Evolutionary conservation across 257 asterid genomes (phyloP), one percentile per base, ranked within the genome.

Genomic region (Solanum gracilifrons): DNA sequence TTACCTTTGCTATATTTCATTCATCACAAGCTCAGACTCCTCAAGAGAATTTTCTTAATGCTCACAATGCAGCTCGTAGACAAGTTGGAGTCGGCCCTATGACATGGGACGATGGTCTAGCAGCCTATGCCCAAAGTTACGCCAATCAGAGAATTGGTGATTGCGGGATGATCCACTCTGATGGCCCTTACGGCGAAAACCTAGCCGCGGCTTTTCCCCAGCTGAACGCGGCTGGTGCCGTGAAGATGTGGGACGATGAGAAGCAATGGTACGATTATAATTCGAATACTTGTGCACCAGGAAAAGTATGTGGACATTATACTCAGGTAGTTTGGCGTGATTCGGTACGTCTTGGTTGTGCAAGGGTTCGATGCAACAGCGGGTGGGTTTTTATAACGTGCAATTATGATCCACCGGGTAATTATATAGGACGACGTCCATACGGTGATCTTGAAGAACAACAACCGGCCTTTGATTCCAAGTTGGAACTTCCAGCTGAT

Each of bases 111-210:
- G 7, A 41, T 4, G 89, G 58, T 4, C 39, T 95, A 3, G 94
- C 91, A 0, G 82, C 80, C 25, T 95, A 90, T 33, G 96, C 96
- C 1, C 89, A 89, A 3, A 39, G 46, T 0, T 92, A 93, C 10
- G 94, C 92, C 11, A 48, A 87, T 18, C 6, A 46, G 2, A 89
- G 93, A 15, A 39, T 89, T 0, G n/a, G 36, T 2, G 94, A 93
- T 73, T 92, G 96, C 16, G 82, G 20, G 2, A 73, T 91, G 89
- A 15, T 41, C 55, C 94, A 93, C 39, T 95, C 96, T 0, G 0
- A 0, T 0, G 92, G 95, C 0, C 86, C 88, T 3, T 93, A 93
- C 11, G 98, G 98, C 0, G 98, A 95, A 55, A 95, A 93, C 90
- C 69, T 93, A 0, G 93, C 95, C 1, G 89, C 68, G 3, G 96